phyloP scores from a whole-genome alignment of 1,284 basidiomycete species.

The Pterulicium gracile region DNA sequence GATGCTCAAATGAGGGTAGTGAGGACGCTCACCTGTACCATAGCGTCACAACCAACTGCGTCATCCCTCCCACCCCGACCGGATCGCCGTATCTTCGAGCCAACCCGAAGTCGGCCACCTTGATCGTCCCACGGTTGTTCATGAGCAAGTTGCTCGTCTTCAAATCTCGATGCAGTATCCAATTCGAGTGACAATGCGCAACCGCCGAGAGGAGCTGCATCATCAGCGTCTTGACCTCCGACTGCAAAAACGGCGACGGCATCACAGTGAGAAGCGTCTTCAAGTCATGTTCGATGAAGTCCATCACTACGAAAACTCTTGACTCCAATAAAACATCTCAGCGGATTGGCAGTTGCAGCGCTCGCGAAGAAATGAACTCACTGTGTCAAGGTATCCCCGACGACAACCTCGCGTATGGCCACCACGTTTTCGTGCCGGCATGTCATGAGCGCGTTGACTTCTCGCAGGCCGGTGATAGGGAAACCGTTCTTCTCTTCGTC shows the following conservation, averaged over 20 bases:
- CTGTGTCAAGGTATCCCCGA: conserved; percentile 99
- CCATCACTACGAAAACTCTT: conserved; percentile 98
- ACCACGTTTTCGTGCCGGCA: conserved; percentile 95
- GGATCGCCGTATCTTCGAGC: conserved; percentile 95
- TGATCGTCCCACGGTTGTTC: conserved; percentile 98
- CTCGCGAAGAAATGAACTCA: conserved; percentile 38
- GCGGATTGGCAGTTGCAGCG: conserved; percentile 12
- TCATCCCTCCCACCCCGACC: conserved; percentile 86
- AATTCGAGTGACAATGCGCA: conserved; percentile 85
- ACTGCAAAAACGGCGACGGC: conserved; percentile 92
- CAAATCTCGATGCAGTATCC: conserved; percentile 96
- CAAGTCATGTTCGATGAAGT: conserved; percentile 98
- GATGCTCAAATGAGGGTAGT: conserved; percentile 4
- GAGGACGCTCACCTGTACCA: conserved; percentile 83
- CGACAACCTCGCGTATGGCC: conserved; percentile 90
- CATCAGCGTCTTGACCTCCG: conserved; percentile 97
- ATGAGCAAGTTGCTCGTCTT: conserved; percentile 97
- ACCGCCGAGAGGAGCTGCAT: conserved; percentile 91
- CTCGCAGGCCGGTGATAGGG: conserved; percentile 92
- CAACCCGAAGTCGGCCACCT: conserved; percentile 97
- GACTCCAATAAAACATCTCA: conserved; percentile 9
- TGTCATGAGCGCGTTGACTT: conserved; percentile 90
- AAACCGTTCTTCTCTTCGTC: conserved; percentile 98
- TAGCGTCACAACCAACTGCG: conserved; percentile 93
- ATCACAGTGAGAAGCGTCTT: conserved; percentile 91